These are phyloP conservation scores for Haberlea rhodopensis DNA, from an alignment of 257 asterid species.

Conservation along the genomic window DNA sequence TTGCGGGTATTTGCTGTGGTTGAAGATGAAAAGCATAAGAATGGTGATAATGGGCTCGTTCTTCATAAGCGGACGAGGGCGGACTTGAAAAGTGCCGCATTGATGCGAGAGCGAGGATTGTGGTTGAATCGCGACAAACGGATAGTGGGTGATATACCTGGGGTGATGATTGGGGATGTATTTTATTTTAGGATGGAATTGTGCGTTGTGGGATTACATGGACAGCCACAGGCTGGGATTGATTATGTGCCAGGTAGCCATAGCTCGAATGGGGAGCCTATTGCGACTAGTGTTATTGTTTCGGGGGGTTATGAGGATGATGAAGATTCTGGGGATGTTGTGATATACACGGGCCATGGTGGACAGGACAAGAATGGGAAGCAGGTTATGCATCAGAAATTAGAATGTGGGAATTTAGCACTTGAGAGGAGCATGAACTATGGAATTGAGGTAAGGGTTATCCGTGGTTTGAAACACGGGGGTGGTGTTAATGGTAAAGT, in stretches of 20 bases:
- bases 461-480: constrained; percentile 67
- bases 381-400: constrained; percentile 71
- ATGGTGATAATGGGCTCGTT: neutral
- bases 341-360: constrained; percentile 81
- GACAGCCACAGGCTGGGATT: constrained; percentile 86
- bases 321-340: constrained; percentile 68
- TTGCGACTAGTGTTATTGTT: constrained; percentile 77
- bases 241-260: constrained; percentile 66
- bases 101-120: constrained; percentile 56
- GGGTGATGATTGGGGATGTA: constrained; percentile 63
- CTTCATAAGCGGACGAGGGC: constrained; percentile 43
- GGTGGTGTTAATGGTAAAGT: constrained; percentile 70
- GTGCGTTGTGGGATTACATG: constrained; percentile 78
- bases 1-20: constrained; percentile 19
- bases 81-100: constrained; percentile 57
- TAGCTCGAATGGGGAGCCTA: constrained; percentile 85
- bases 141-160: constrained; percentile 72
- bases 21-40: constrained; percentile 21
- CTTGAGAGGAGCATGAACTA: constrained; percentile 80
- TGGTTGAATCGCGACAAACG: constrained; percentile 79
- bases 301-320: constrained; percentile 95
- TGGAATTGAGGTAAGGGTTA: constrained; percentile 79
- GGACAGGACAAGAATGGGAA: constrained; percentile 67
- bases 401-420: constrained; percentile 73
- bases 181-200: constrained; percentile 72